phyloP scores from a whole-genome alignment of 2,329 filamentous ascomycete species.

The Massarina eburnea region DNA sequence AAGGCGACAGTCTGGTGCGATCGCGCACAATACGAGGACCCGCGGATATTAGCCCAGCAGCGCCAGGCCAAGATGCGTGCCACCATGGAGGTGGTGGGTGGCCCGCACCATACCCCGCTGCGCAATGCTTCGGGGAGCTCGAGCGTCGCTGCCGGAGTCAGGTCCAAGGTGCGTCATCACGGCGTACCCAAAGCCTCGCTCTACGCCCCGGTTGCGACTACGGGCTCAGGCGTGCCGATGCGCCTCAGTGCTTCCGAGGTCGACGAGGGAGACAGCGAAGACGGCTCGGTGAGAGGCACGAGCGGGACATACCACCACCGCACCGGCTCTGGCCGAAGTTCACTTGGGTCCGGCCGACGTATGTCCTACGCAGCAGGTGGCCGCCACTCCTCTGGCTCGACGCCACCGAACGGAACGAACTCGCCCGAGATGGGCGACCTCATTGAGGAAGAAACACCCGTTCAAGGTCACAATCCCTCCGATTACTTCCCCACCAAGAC shows the following conservation, averaged over 20 bases:
- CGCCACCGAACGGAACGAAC: conserved; percentile 55
- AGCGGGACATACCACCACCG: conserved; percentile 61
- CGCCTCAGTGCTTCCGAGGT: conserved; percentile 94
- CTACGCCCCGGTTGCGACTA: conserved; percentile 74
- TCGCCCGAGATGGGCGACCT: conserved; percentile 43
- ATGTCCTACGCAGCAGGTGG: conserved; percentile 45
- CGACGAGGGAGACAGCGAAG: conserved; percentile 81
- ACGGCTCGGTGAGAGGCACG: conserved; percentile 46
- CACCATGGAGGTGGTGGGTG: conserved; percentile 76
- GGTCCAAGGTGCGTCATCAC: conserved; percentile 86
- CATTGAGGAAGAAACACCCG: conserved; percentile 50
- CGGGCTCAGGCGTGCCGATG: conserved; percentile 82
- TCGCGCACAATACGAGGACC: conserved; percentile 88
- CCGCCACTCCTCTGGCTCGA: conserved; percentile 55
- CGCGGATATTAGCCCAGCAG: conserved; percentile 78
- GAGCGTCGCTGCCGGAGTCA: conserved; percentile 55
- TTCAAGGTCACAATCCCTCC: conserved; percentile 38
- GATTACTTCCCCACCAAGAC: conserved; percentile 51
- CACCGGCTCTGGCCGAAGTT: conserved; percentile 74
- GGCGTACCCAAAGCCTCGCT: conserved; percentile 77
- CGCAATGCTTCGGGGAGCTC: conserved; percentile 44
- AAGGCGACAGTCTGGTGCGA: conserved; percentile 99
- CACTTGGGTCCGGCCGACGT: conserved; percentile 49
- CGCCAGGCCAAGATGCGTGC: conserved; percentile 85
- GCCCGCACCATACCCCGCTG: conserved; percentile 43